Conservation (phyloP, 495 filamentous ascomycete species). For the Hypoxylon lienhwacheense region DNA sequence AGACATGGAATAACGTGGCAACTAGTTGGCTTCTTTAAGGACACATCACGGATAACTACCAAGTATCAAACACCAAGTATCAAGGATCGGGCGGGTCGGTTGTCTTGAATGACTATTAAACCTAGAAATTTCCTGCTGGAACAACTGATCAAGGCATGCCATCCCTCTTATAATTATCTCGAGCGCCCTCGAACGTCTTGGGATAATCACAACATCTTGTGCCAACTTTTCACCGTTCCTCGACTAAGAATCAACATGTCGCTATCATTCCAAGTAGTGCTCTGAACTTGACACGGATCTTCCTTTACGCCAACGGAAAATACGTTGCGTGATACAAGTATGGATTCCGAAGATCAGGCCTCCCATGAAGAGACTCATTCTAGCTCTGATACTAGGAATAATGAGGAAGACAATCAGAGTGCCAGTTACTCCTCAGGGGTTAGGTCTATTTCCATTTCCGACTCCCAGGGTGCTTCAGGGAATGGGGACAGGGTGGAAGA, state of each 20-base stretch:
- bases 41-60: background rate
- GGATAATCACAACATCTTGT: background rate
- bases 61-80: background rate
- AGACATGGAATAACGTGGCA: conserved; percentile 14
- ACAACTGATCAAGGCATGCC: too few species aligned
- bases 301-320: background rate
- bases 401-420: conserved; percentile 20
- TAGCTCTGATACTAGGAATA: conserved; percentile 2
- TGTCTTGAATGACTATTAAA: too few species aligned
- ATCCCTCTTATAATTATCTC: too few species aligned
- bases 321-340: background rate
- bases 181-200: background rate
- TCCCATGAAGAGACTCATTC: background rate
- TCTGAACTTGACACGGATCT: background rate
- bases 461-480: conserved; percentile 5
- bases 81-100: background rate
- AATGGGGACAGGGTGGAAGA: conserved; percentile 24
- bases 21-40: conserved; percentile 1
- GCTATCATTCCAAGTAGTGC: background rate
- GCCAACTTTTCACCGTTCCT: too few species aligned
- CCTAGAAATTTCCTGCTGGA: too few species aligned
- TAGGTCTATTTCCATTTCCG: conserved; percentile 17
- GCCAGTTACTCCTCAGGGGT: conserved; percentile 16
- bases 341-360: conserved; percentile 10
- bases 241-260: conserved; percentile 4